Evolutionary conservation across 2,329 filamentous ascomycete species (phyloP).

Genomic region (Aspergillus luchuensis): DNA sequence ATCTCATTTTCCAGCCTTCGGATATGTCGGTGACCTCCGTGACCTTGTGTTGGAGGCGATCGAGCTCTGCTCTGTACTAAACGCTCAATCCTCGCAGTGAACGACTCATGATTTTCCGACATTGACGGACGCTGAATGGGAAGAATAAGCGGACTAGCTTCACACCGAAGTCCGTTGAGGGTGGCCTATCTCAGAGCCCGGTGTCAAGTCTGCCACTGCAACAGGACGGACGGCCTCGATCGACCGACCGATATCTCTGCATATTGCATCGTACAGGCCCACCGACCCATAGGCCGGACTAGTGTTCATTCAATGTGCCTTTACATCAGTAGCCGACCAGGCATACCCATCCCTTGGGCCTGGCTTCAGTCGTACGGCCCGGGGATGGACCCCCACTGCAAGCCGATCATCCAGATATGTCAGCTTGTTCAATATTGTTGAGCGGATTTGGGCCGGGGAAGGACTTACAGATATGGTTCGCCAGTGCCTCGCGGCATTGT

Average conservation of each 20-base stretch:
- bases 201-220: not conserved
- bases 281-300: not conserved
- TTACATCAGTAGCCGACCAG: not conserved
- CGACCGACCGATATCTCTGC: not conserved
- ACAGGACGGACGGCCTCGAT: too few species aligned
- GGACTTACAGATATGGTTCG: too few species aligned
- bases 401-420: too few species aligned
- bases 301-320: not conserved
- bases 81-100: not conserved
- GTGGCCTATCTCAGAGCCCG: not conserved
- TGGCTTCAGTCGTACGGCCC: not conserved
- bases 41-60: not conserved
- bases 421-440: too few species aligned
- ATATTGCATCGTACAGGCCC: not conserved
- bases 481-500: too few species aligned
- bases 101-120: not conserved
- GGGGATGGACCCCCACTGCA: too few species aligned
- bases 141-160: not conserved
- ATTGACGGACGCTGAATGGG: not conserved
- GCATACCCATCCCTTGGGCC: not conserved
- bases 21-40: not conserved
- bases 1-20: too few species aligned
- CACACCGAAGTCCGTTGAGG: not conserved
- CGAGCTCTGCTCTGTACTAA: not conserved
- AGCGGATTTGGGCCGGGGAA: too few species aligned